phyloP scores from a whole-genome alignment of 2,329 filamentous ascomycete species.

The Remersonia thermophila region DNA sequence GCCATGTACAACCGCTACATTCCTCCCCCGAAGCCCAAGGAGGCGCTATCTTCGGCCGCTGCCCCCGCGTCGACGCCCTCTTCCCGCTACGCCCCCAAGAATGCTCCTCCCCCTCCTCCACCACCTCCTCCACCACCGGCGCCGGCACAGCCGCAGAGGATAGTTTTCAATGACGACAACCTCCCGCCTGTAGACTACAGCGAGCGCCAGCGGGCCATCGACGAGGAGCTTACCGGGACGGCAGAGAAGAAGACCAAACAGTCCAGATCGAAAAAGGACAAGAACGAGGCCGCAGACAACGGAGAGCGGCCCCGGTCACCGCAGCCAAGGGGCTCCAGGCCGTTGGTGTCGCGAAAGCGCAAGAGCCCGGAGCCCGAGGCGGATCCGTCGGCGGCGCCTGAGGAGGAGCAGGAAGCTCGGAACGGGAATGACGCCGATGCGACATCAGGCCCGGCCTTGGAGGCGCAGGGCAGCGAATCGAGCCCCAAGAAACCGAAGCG shows the following conservation, averaged over 20 bases:
- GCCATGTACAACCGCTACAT: slow-evolving; percentile 18
- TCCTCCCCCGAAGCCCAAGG: slow-evolving; percentile 11
- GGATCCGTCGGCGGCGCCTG: background rate
- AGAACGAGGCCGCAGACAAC: background rate
- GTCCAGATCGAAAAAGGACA: slow-evolving; percentile 6
- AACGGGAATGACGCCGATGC: background rate
- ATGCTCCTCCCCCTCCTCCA: background rate
- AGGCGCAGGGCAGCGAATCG: background rate
- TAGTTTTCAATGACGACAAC: slow-evolving; percentile 11
- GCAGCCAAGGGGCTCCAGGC: slow-evolving; percentile 3
- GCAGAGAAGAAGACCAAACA: slow-evolving; percentile 7
- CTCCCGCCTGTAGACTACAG: slow-evolving; percentile 2
- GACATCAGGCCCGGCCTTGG: background rate
- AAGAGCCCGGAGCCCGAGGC: background rate
- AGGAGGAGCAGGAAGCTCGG: background rate
- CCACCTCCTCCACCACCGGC: background rate
- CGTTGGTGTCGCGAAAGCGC: background rate
- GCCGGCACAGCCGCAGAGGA: slow-evolving; percentile 6
- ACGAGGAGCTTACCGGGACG: slow-evolving; percentile 1
- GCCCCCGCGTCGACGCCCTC: background rate
- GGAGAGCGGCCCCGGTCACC: background rate
- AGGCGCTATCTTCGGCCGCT: background rate
- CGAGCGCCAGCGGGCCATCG: background rate
- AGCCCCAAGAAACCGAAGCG: slow-evolving; percentile 9
- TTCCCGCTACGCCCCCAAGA: slow-evolving; percentile 4